phyloP scores from a whole-genome alignment of 1,139 yeast species.

The Suhomyces chickasaworum region DNA sequence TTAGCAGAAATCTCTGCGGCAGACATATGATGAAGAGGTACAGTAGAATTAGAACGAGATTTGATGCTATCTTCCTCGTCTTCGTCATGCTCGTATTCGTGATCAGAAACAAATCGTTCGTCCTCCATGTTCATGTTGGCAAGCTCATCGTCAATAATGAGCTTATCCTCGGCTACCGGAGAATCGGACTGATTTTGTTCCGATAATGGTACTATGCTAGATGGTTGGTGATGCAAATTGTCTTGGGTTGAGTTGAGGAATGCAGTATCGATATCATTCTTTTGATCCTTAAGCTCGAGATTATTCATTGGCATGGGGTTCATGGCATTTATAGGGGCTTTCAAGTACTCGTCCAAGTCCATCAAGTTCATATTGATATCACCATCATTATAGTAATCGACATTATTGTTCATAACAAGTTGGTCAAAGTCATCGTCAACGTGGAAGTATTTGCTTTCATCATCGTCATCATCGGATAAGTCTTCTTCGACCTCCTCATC shows the following conservation, averaged over 20 bases:
- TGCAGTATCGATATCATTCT: conserved; percentile 18
- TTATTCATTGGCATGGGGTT: not conserved
- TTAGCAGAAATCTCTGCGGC: conserved; percentile 23
- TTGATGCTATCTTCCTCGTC: conserved; percentile 4
- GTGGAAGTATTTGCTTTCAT: conserved; percentile 41
- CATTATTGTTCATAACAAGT: conserved; percentile 26
- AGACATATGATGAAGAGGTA: conserved; percentile 10
- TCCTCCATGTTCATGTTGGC: conserved; percentile 15
- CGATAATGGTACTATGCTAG: conserved; percentile 2
- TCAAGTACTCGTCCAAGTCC: conserved; percentile 22
- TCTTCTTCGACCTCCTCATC: conserved; percentile 51
- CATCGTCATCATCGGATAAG: conserved; percentile 49
- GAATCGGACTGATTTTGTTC: conserved; percentile 1
- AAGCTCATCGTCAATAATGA: conserved; percentile 12
- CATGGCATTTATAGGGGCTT: conserved; percentile 6
- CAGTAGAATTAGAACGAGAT: not conserved
- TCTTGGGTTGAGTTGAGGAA: conserved; percentile 14
- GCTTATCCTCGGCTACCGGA: conserved; percentile 4
- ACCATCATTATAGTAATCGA: conserved; percentile 13
- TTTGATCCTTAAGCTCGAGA: conserved; percentile 9
- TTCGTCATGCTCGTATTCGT: conserved; percentile 12
- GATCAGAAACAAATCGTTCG: conserved; percentile 7
- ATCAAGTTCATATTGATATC: conserved; percentile 17
- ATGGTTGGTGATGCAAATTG: conserved; percentile 6
- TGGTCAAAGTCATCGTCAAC: conserved; percentile 40